These are phyloP conservation scores for Gynandropsis gynandra DNA, from an alignment of 345 rosid species.

Conservation along the genomic window DNA sequence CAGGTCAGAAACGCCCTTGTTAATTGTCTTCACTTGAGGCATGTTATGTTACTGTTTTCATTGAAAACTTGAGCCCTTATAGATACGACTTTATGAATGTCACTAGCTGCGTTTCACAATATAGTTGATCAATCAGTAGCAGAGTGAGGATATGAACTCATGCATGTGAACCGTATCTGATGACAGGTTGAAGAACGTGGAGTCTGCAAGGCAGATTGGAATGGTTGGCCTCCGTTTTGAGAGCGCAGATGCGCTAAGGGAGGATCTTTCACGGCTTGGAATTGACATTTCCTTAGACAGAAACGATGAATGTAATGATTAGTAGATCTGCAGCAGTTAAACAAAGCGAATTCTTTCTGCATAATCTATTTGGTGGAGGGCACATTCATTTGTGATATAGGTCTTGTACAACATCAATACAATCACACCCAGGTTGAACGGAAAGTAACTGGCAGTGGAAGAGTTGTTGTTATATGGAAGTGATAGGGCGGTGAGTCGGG, in stretches of 20 bases:
- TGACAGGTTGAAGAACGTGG: conserved; percentile 55
- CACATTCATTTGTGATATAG: too few relatives aligned
- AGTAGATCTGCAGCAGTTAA: background rate
- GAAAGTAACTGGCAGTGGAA: too few relatives aligned
- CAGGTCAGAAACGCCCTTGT: conserved; percentile 39
- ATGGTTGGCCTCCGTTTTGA: conserved; percentile 61
- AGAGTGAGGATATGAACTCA: background rate
- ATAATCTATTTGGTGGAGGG: too few relatives aligned
- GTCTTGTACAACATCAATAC: too few relatives aligned
- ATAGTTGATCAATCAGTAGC: too few relatives aligned
- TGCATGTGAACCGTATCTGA: background rate
- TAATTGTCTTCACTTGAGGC: background rate
- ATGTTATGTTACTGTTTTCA: background rate
- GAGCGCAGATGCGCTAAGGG: conserved; percentile 41
- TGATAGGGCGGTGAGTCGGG: too few relatives aligned
- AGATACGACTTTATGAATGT: background rate
- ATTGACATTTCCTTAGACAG: conserved; percentile 30
- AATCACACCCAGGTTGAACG: too few relatives aligned
- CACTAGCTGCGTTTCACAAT: background rate
- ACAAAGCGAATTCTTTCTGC: too few relatives aligned
- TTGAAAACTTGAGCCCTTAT: background rate
- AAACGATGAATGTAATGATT: conserved; percentile 5
- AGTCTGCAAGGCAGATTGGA: conserved; percentile 69
- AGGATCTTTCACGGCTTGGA: conserved; percentile 46
- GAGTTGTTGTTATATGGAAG: too few relatives aligned